phyloP scores from a whole-genome alignment of 306 rosid genomes.

The Prunus mume region DNA sequence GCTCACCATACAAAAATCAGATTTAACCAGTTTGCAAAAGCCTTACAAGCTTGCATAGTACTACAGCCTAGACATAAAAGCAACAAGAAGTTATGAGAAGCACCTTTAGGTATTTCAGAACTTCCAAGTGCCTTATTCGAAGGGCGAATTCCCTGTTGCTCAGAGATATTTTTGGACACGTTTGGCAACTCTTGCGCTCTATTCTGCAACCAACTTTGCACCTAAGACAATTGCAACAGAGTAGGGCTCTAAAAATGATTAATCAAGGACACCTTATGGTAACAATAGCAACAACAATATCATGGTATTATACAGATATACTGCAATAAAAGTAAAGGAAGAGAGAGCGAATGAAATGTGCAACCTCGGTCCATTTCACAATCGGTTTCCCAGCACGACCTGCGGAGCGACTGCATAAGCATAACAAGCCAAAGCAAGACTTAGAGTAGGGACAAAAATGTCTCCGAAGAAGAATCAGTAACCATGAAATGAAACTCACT shows the following conservation, averaged over 20 bases:
- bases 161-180: constrained; percentile 31
- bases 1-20: neutral
- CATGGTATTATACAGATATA: neutral
- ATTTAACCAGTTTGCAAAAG: neutral
- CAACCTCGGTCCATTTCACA: constrained; percentile 79
- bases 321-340: neutral
- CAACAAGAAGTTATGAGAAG: constrained; percentile 16
- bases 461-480: neutral
- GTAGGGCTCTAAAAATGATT: neutral
- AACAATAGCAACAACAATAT: neutral
- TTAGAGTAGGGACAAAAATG: neutral
- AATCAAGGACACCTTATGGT: neutral
- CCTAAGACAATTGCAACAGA: constrained; percentile 37
- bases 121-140: constrained; percentile 40
- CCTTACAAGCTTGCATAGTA: neutral
- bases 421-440: constrained; percentile 27
- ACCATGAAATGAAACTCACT: constrained; percentile 47
- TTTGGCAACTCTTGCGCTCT: constrained; percentile 42
- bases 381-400: constrained; percentile 93
- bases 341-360: constrained; percentile 16
- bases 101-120: constrained; percentile 39
- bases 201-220: constrained; percentile 71
- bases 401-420: constrained; percentile 61
- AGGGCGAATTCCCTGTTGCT: constrained; percentile 32
- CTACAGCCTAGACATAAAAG: neutral